Evolutionary conservation across 441 rosid genomes (phyloP).

Genomic region (Manihot esculenta): DNA sequence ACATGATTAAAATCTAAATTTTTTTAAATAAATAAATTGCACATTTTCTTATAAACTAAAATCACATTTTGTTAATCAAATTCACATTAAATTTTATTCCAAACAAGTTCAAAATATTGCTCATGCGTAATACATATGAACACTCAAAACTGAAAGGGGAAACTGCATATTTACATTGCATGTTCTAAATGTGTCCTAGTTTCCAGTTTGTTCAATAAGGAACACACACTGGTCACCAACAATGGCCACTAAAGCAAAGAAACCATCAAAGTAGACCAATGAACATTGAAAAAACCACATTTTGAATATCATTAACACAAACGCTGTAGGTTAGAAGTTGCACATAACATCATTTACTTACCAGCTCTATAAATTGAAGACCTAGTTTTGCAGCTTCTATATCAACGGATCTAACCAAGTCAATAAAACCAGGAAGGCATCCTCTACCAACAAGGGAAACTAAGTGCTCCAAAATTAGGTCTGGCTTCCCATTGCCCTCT

Average conservation of each 20-base stretch:
- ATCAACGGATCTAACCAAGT: constrained; percentile 80
- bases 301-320: no score
- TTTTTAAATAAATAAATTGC: neutral
- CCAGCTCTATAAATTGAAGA: constrained; percentile 95
- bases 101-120: neutral
- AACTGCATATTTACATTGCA: no score
- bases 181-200: no score
- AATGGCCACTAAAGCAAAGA: no score
- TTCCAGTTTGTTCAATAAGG: no score
- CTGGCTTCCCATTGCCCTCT: constrained; percentile 60
- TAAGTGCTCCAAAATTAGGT: constrained; percentile 66
- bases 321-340: neutral
- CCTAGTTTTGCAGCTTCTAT: constrained; percentile 87
- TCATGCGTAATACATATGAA: neutral
- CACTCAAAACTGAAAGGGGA: no score
- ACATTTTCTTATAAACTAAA: no score
- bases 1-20: neutral
- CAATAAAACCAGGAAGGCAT: constrained; percentile 80
- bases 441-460: constrained; percentile 70
- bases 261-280: no score
- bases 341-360: constrained; percentile 39
- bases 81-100: neutral
- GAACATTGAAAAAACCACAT: no score
- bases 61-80: neutral
- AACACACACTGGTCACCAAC: no score